Conservation (phyloP, 495 filamentous ascomycete species). For the Neurospora africana region DNA sequence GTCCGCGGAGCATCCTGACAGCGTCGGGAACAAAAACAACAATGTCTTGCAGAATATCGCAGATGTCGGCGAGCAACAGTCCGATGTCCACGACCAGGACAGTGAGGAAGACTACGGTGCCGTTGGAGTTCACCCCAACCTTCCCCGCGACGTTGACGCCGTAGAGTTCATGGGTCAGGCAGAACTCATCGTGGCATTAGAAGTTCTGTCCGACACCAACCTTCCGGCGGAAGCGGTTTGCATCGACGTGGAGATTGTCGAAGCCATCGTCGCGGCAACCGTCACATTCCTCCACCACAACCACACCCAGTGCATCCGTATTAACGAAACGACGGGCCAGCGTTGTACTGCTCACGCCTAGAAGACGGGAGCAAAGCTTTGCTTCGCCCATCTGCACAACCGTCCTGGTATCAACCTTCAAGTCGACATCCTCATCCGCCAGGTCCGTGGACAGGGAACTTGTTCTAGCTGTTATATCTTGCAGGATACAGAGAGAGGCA, state of each 20-base stretch:
- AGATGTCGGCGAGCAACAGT: neutral
- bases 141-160: neutral
- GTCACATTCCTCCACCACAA: neutral
- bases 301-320: neutral
- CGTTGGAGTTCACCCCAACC: neutral
- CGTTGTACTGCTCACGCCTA: neutral
- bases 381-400: neutral
- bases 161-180: accelerated
- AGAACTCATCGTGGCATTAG: neutral
- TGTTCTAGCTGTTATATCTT: neutral
- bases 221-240: neutral
- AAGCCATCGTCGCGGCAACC: neutral
- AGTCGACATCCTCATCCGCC: neutral
- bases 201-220: neutral
- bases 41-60: neutral
- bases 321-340: neutral
- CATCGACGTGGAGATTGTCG: neutral
- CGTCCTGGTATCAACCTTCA: neutral
- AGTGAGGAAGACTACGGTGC: neutral
- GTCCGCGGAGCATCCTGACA: accelerated
- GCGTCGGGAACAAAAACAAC: neutral
- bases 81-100: neutral
- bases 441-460: neutral
- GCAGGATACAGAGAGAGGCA: neutral
- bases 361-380: neutral